Conservation (phyloP, 2,329 filamentous ascomycete genomes). For the Apiospora phragmitis region DNA sequence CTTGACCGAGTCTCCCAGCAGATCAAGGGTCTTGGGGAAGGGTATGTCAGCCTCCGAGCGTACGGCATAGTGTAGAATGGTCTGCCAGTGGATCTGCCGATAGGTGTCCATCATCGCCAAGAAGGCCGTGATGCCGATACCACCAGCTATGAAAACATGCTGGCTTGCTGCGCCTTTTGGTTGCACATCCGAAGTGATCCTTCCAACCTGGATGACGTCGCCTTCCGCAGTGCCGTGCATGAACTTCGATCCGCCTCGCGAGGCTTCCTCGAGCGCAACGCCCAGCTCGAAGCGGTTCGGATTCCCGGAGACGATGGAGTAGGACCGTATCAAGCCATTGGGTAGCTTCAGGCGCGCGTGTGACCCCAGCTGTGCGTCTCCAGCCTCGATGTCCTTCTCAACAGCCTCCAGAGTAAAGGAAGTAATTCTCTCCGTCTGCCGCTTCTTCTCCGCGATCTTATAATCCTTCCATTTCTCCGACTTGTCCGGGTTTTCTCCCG, state of each 20-base stretch:
- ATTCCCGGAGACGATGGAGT: slow-evolving; percentile 58
- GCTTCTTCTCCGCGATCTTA: slow-evolving; percentile 48
- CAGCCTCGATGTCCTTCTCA: slow-evolving; percentile 32
- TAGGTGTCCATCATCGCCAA: slow-evolving; percentile 47
- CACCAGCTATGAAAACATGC: slow-evolving; percentile 64
- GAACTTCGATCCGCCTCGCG: slow-evolving; percentile 62
- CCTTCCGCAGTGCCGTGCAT: slow-evolving; percentile 52
- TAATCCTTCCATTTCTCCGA: slow-evolving; percentile 47
- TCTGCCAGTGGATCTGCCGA: slow-evolving; percentile 47
- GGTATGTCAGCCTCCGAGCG: slow-evolving; percentile 52
- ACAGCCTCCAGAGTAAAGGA: slow-evolving; percentile 54
- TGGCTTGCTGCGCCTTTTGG: slow-evolving; percentile 48
- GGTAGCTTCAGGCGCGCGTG: slow-evolving; percentile 59
- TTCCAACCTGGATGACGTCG: slow-evolving; percentile 50
- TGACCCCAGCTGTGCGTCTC: slow-evolving; percentile 40
- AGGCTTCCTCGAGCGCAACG: slow-evolving; percentile 53
- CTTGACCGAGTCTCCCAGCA: slow-evolving; percentile 41
- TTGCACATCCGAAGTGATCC: slow-evolving; percentile 51
- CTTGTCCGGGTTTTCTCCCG: slow-evolving; percentile 37
- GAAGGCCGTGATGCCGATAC: slow-evolving; percentile 68
- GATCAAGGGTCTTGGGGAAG: slow-evolving; percentile 49
- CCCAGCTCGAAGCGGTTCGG: slow-evolving; percentile 54
- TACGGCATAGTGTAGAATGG: slow-evolving; percentile 60
- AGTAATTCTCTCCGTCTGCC: slow-evolving; percentile 50
- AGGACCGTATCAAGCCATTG: slow-evolving; percentile 57